Evolutionary conservation across 169 alveolate species (phyloP).

Genomic region (Plasmodium inui): DNA sequence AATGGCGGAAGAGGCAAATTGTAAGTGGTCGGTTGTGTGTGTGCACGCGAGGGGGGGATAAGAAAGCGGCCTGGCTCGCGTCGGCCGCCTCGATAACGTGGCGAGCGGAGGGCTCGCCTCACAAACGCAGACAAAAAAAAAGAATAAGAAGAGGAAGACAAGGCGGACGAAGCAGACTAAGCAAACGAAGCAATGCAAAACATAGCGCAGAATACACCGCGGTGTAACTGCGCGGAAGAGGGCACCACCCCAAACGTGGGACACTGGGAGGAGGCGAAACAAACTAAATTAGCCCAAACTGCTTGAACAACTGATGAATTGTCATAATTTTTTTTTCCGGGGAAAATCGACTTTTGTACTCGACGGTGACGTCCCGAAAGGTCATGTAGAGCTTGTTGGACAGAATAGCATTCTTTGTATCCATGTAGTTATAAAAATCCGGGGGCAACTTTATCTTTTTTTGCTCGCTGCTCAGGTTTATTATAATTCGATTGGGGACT

Average conservation of each 20-base stretch:
- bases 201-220: not conserved
- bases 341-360: constrained; percentile 50
- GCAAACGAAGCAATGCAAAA: not conserved
- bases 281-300: constrained; percentile 16
- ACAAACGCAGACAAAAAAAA: not conserved
- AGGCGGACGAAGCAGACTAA: not conserved
- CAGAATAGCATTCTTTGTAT: not conserved
- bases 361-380: constrained; percentile 28
- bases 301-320: constrained; percentile 22
- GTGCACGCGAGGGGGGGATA: not conserved
- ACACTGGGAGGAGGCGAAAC: not conserved
- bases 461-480: constrained; percentile 29
- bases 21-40: not conserved
- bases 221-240: not conserved
- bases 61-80: not conserved
- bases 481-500: constrained; percentile 48
- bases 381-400: constrained; percentile 30
- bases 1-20: not conserved
- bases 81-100: not conserved
- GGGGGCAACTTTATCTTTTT: constrained; percentile 41
- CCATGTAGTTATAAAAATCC: constrained; percentile 49
- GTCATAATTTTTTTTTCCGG: constrained; percentile 53
- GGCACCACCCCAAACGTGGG: not conserved
- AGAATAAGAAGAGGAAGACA: not conserved
- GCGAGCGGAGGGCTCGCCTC: not conserved